Percentiles rank a stretch among this genome's conserved stretches.
These are phyloP conservation scores for Cladosporium sp. DNA, from an alignment of 2,329 filamentous ascomycete genomes.

Conservation along the genomic window DNA sequence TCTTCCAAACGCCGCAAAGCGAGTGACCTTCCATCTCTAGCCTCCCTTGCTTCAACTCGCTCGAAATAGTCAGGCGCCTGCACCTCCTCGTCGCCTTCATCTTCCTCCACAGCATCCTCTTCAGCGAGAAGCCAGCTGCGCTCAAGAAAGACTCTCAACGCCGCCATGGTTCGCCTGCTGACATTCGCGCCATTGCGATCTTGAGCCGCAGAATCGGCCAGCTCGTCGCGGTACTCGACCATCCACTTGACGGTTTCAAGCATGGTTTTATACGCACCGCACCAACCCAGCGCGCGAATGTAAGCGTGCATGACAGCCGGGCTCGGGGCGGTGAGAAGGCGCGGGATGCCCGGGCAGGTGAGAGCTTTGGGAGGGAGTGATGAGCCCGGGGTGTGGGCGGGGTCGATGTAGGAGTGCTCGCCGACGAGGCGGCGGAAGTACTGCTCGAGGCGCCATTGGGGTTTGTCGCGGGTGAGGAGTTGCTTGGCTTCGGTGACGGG, in stretches of 20 bases:
- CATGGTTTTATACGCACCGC: slow-evolving; percentile 59
- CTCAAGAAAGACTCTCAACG: slow-evolving; percentile 40
- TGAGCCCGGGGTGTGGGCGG: neutral
- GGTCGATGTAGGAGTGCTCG: neutral
- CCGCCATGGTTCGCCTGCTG: slow-evolving; percentile 36
- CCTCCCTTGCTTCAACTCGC: neutral
- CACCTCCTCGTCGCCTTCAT: neutral
- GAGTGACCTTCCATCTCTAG: neutral
- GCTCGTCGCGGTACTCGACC: slow-evolving; percentile 42
- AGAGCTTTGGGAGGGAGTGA: neutral
- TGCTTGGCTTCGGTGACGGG: neutral
- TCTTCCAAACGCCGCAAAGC: slow-evolving; percentile 15
- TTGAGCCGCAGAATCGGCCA: slow-evolving; percentile 22
- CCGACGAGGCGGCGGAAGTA: slow-evolving; percentile 17
- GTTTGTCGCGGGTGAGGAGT: neutral
- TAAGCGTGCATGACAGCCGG: slow-evolving; percentile 54
- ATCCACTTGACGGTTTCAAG: slow-evolving; percentile 58
- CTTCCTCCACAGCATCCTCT: neutral
- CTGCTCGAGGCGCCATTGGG: neutral
- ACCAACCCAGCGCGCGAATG: slow-evolving; percentile 58
- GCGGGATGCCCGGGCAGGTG: slow-evolving; percentile 16
- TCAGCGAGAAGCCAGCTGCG: slow-evolving; percentile 26
- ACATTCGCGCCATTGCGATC: slow-evolving; percentile 28
- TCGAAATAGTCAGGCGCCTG: neutral
- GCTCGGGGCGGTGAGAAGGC: slow-evolving; percentile 42